Evolutionary conservation across 2,329 filamentous ascomycete species (phyloP).

Genomic region (Colletotrichum sp.): DNA sequence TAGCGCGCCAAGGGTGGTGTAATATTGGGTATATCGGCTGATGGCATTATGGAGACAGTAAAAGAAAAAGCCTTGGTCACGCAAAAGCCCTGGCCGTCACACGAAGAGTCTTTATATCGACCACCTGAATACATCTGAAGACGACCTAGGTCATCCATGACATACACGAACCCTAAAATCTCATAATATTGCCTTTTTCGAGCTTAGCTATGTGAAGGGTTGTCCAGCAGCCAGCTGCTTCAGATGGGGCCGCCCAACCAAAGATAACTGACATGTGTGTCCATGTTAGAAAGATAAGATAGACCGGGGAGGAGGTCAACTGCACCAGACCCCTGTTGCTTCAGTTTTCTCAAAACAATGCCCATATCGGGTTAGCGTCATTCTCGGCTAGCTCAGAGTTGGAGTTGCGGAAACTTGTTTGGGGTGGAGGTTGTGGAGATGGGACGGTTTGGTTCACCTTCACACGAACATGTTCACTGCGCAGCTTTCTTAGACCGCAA

Average conservation of each 20-base stretch:
- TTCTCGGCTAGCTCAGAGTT: neutral
- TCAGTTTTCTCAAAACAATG: neutral
- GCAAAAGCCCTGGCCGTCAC: neutral
- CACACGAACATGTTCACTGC: neutral
- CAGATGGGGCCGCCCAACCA: neutral
- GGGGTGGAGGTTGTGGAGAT: neutral
- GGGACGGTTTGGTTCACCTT: neutral
- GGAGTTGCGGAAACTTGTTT: neutral
- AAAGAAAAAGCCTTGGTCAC: rapidly evolving
- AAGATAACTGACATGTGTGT: neutral
- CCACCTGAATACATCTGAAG: neutral
- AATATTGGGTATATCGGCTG: neutral
- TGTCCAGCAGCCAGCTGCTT: neutral
- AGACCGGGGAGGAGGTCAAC: neutral
- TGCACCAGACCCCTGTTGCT: neutral
- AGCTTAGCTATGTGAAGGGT: neutral
- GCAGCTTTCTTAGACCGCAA: neutral
- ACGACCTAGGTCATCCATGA: neutral
- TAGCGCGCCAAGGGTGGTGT: neutral
- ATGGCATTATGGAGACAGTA: neutral
- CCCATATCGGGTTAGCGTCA: neutral
- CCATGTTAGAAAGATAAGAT: neutral
- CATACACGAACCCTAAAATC: neutral
- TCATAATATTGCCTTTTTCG: neutral
- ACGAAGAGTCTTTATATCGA: neutral